Conservation (phyloP, 2,329 filamentous ascomycete genomes). For the Albophoma yamanashiensis region DNA sequence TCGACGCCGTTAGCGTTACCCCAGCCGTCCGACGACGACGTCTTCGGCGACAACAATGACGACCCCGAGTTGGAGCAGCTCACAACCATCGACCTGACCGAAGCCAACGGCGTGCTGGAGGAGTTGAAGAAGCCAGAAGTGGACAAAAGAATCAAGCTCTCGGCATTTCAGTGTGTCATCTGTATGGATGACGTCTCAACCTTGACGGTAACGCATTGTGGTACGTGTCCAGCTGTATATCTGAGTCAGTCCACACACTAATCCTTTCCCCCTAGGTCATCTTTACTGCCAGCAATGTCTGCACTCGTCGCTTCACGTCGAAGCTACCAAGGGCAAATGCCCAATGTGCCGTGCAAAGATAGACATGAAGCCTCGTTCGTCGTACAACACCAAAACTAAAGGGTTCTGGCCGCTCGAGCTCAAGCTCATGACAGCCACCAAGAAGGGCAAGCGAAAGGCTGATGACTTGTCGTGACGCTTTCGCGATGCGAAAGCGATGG, state of each 20-base stretch:
- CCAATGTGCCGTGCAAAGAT: constrained; percentile 54
- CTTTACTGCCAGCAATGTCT: constrained; percentile 54
- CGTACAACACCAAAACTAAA: constrained; percentile 34
- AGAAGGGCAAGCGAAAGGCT: constrained; percentile 34
- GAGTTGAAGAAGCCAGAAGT: constrained; percentile 32
- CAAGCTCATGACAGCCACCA: constrained; percentile 48
- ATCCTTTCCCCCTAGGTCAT: constrained; percentile 37
- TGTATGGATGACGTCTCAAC: constrained; percentile 52
- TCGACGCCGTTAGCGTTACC: not conserved
- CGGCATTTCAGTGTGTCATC: constrained; percentile 53
- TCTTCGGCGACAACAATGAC: constrained; percentile 15
- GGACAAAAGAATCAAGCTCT: constrained; percentile 40
- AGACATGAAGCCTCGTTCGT: constrained; percentile 31
- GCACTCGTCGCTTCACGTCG: constrained; percentile 47
- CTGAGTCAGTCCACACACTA: not conserved
- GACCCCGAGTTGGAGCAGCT: constrained; percentile 12
- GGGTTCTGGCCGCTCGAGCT: constrained; percentile 49
- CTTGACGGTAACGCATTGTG: constrained; percentile 55
- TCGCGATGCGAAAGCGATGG: not conserved
- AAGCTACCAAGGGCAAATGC: constrained; percentile 44
- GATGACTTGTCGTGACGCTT: constrained; percentile 14
- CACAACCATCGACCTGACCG: constrained; percentile 24
- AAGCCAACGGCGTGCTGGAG: constrained; percentile 31
- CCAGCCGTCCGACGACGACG: constrained; percentile 11
- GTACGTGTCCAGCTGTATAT: constrained; percentile 31